Percentiles rank a stretch among this genome's conserved stretches.
These are phyloP conservation scores for Aristolochia contorta DNA, from an alignment of 164 flowering plant genomes.

Conservation along the genomic window DNA sequence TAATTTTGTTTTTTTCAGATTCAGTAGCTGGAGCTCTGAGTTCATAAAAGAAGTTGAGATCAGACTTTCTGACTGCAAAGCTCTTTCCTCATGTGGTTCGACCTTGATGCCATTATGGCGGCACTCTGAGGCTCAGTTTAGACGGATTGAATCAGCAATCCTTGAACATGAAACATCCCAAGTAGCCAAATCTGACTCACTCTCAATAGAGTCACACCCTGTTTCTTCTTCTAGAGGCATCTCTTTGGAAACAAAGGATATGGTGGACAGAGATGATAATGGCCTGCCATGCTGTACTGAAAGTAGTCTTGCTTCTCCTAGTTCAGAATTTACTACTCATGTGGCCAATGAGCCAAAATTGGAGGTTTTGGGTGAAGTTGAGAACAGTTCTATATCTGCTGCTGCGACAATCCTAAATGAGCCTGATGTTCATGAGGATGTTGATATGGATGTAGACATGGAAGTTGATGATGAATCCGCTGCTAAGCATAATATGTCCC, in stretches of 20 bases:
- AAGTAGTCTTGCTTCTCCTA: conserved; percentile 2
- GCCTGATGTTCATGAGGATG: conserved; percentile 39
- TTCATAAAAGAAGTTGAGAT: conserved; percentile 56
- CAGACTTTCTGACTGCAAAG: conserved; percentile 67
- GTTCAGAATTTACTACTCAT: conserved; percentile 6
- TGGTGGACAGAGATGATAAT: conserved; percentile 8
- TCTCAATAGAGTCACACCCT: conserved; percentile 16
- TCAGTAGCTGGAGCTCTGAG: conserved; percentile 13
- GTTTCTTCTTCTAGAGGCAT: conserved; percentile 7
- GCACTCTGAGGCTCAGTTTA: conserved; percentile 59
- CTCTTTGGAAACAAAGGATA: conserved; percentile 15
- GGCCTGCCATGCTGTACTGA: conserved; percentile 8
- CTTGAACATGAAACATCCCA: conserved; percentile 26
- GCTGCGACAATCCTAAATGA: conserved; percentile 11
- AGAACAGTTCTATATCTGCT: conserved; percentile 12
- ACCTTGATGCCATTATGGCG: conserved; percentile 80
- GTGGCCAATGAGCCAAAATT: neutral
- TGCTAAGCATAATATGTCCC: conserved; percentile 7
- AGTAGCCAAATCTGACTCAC: conserved; percentile 15
- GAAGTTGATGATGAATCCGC: conserved; percentile 70
- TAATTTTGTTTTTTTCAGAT: neutral
- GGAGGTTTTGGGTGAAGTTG: conserved; percentile 9
- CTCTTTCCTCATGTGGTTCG: conserved; percentile 48
- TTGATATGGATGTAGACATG: conserved; percentile 97
- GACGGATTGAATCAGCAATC: conserved; percentile 36